Base-by-base conservation (phyloP, 2,329 filamentous ascomycete species). In the Cryphonectria naterciae region DNA sequence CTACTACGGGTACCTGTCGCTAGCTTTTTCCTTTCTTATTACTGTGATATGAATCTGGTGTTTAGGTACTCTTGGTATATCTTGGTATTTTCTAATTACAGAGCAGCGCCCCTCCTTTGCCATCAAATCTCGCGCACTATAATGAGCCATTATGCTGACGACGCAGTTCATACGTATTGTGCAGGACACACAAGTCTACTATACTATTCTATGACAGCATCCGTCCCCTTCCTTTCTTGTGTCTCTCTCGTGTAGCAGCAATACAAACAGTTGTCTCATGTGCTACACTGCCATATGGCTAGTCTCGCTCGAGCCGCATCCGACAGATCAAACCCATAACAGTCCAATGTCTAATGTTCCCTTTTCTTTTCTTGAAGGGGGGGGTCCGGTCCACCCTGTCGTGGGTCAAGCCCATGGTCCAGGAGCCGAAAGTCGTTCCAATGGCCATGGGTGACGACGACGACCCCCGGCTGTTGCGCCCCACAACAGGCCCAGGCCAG, bases 381-480 rank as follows among this genome's bases (percentile, higher is more conserved):
- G 65, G 66, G 32, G 32, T 32, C 54, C 22, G 37, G 37, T 39
- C 69, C 69, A 71, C 69, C 22, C 19, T 49, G n/a, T 54, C 70
- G 63, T 71, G 70, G 70, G 63, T 62, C 70, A 61, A 49, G 37
- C 60, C 68, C 43, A 49, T 52, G 41, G 63, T 49, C 43, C 22
- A 49, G 66, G 63, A 61, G 66, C 65, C 65, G 37, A 52, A 56
- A 46, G 60, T 58, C 52, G 54, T 70, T 49, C 69, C 69, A 66
- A 68, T 68, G 67, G 56, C 70, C 67, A 71, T 49, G 39, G 61
- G 65, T 58, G 67, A 63, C 70, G 41, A 41, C 56, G 67, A 60
- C 70, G 37, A 49, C 46, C 62, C 65, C 67, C 22, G 37, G 52
- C 37, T 49, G 43, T 58, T 64, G 63, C 67, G 62, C 62, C 67